Evolutionary conservation across 768 basidiomycete species (phyloP).

Genomic region (Phaeolepiota aurea): DNA sequence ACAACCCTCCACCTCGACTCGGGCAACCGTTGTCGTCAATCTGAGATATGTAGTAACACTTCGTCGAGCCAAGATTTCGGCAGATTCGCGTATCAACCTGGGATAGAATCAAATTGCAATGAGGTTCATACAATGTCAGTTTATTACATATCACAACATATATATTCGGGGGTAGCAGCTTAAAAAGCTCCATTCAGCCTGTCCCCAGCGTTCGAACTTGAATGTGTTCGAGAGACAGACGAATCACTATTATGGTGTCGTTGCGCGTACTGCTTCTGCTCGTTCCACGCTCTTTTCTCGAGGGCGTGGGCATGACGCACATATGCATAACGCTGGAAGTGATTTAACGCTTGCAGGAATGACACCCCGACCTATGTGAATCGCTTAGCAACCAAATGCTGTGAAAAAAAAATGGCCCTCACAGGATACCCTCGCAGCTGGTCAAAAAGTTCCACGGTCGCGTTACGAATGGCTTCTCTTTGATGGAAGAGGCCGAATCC

Average conservation of each 20-base stretch:
- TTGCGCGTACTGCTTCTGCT: slow-evolving; percentile 15
- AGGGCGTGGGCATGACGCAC: slow-evolving; percentile 71
- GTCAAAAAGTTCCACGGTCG: slow-evolving; percentile 79
- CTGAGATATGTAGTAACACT: too few species aligned
- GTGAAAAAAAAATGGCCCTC: slow-evolving; percentile 16
- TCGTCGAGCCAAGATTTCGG: too few species aligned
- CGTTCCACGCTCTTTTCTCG: slow-evolving; percentile 31
- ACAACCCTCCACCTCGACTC: too few species aligned
- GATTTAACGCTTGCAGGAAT: slow-evolving; percentile 73
- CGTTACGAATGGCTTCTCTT: slow-evolving; percentile 62
- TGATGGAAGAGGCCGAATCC: slow-evolving; percentile 92
- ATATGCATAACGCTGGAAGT: slow-evolving; percentile 86
- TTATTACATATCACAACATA: too few species aligned
- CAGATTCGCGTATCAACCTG: too few species aligned
- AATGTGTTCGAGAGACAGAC: slow-evolving; percentile 18
- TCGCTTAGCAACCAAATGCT: not conserved
- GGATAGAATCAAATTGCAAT: too few species aligned
- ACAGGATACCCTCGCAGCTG: slow-evolving; percentile 73
- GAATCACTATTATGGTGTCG: not conserved
- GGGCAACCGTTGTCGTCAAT: too few species aligned
- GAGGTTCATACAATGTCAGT: too few species aligned
- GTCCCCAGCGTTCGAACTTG: slow-evolving; percentile 19
- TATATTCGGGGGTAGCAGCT: too few species aligned
- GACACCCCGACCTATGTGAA: slow-evolving; percentile 68
- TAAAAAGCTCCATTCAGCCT: slow-evolving; percentile 9